A percentile compares a stretch with the other conserved stretches of the same genome.
phyloP scores from a whole-genome alignment of 2,329 filamentous ascomycete species.

The Chaetomium olivaceum region DNA sequence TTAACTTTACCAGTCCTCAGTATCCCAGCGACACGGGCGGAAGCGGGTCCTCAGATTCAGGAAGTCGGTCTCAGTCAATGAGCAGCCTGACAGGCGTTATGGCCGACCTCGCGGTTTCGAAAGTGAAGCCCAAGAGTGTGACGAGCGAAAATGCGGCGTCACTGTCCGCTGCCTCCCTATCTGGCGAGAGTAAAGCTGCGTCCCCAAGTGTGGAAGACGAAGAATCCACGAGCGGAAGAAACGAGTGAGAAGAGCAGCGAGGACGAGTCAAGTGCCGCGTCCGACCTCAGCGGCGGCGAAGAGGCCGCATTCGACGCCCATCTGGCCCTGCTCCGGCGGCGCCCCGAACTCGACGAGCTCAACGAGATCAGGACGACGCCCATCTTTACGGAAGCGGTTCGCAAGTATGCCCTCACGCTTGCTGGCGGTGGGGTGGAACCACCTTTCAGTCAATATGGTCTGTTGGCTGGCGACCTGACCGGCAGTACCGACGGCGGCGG shows the following conservation, averaged over 20 bases:
- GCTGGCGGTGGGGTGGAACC: constrained; percentile 7
- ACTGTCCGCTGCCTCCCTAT: not conserved
- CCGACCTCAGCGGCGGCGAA: constrained; percentile 14
- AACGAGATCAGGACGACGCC: constrained; percentile 37
- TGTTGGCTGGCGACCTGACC: constrained; percentile 34
- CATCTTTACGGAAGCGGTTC: constrained; percentile 37
- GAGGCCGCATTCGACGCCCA: constrained; percentile 13
- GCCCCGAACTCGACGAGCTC: constrained; percentile 31
- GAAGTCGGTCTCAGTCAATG: constrained; percentile 7
- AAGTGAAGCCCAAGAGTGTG: not conserved
- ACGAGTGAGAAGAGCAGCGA: not conserved
- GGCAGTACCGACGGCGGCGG: constrained; percentile 2
- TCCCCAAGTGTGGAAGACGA: not conserved
- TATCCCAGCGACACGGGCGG: not conserved
- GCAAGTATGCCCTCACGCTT: constrained; percentile 23
- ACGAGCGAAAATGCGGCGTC: not conserved
- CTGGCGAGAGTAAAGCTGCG: not conserved
- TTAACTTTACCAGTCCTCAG: constrained; percentile 2
- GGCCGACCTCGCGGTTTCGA: not conserved
- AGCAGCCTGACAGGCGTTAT: constrained; percentile 11
- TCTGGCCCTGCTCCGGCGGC: constrained; percentile 28
- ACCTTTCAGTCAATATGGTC: constrained; percentile 37
- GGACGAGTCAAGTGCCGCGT: constrained; percentile 5
- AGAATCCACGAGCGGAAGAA: not conserved
- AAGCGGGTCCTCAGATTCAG: not conserved